These are phyloP conservation scores for Lentinus polychrous DNA, from an alignment of 1,284 basidiomycete genomes.

Conservation along the genomic window DNA sequence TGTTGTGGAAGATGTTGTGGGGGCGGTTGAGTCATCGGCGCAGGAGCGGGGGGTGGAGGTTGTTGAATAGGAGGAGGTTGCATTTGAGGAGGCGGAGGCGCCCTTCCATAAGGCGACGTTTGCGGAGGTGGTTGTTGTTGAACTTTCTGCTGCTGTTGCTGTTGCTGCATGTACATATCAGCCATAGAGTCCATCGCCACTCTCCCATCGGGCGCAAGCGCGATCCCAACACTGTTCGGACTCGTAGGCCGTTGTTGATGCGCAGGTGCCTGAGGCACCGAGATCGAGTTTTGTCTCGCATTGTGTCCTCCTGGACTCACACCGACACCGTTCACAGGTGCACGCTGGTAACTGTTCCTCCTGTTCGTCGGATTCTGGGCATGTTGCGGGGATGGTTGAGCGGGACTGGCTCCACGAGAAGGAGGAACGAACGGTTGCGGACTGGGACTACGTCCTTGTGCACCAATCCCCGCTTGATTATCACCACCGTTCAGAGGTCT, in stretches of 20 bases:
- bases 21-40: slow-evolving; percentile 28
- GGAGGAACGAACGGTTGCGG: slow-evolving; percentile 44
- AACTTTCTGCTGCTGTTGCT: slow-evolving; percentile 17
- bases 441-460: slow-evolving; percentile 58
- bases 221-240: slow-evolving; percentile 59
- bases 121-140: slow-evolving; percentile 19
- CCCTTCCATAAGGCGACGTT: no score
- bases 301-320: slow-evolving; percentile 12
- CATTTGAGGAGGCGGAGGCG: slow-evolving; percentile 21
- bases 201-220: slow-evolving; percentile 69
- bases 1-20: slow-evolving; percentile 12
- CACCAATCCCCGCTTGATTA: slow-evolving; percentile 76
- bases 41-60: slow-evolving; percentile 33
- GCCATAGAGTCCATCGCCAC: slow-evolving; percentile 82
- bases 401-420: slow-evolving; percentile 44
- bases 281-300: slow-evolving; percentile 19
- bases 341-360: slow-evolving; percentile 28
- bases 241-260: slow-evolving; percentile 28
- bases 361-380: slow-evolving; percentile 12
- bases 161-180: slow-evolving; percentile 38
- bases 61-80: slow-evolving; percentile 19
- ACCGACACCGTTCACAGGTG: slow-evolving; percentile 9
- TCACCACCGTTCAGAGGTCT: slow-evolving; percentile 51
- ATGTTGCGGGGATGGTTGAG: slow-evolving; percentile 19
- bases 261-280: slow-evolving; percentile 18